Conservation (phyloP, 148 eudicot species). For the Amaranthus cruentus region DNA sequence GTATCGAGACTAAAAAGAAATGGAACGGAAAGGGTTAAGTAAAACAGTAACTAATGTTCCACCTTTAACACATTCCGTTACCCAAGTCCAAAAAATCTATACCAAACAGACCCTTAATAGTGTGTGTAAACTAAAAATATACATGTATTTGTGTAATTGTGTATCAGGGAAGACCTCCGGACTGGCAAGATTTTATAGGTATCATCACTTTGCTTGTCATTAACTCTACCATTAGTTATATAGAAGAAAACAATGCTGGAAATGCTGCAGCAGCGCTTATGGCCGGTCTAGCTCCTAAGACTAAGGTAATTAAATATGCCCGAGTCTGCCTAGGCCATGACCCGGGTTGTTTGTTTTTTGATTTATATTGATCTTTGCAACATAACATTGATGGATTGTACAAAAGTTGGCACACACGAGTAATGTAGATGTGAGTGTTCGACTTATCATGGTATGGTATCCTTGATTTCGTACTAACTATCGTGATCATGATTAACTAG, state of each 20-base stretch:
- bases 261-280: conserved; percentile 82
- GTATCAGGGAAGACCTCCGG: conserved; percentile 61
- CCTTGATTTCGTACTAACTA: no score
- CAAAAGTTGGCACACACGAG: no score
- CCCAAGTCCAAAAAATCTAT: neutral
- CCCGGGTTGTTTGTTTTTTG: no score
- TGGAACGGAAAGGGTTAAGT: no score
- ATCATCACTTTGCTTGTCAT: conserved; percentile 51
- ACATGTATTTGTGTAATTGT: neutral
- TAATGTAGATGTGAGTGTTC: no score
- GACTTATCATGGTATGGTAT: no score
- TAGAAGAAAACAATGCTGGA: conserved; percentile 80
- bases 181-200: conserved; percentile 82
- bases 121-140: neutral
- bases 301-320: conserved; percentile 39
- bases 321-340: neutral
- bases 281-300: conserved; percentile 88
- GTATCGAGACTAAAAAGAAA: no score
- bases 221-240: conserved; percentile 76
- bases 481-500: conserved; percentile 6
- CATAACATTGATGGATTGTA: no score
- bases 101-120: neutral
- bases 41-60: no score
- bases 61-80: neutral
- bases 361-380: no score